A percentile compares a stretch with the other conserved stretches of the same genome.
Conservation (phyloP, 106 monocot species). For the Allium sativum region DNA sequence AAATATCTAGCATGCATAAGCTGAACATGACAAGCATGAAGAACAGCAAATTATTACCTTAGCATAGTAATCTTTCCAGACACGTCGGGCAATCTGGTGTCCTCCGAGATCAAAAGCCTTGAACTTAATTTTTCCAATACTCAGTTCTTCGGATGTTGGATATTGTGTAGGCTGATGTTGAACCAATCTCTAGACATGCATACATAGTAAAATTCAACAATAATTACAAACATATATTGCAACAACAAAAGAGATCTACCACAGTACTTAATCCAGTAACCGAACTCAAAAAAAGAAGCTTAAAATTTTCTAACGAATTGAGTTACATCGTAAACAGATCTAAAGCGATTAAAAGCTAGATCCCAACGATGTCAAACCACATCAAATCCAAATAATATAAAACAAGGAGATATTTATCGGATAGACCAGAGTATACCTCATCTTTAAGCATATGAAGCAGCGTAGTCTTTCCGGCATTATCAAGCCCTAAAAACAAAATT, state of each 20-base stretch:
- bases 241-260: no score
- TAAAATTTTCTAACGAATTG: no score
- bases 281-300: no score
- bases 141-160: constrained; percentile 60
- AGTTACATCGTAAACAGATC: no score
- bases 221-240: no score
- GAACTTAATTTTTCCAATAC: constrained; percentile 63
- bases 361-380: no score
- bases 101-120: constrained; percentile 66
- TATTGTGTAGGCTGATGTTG: constrained; percentile 68
- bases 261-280: no score
- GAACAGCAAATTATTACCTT: constrained; percentile 23
- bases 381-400: no score
- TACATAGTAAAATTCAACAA: no score
- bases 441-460: constrained; percentile 77
- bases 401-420: background rate
- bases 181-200: constrained; percentile 32
- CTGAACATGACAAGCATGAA: no score
- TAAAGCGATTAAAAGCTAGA: no score
- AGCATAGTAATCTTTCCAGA: constrained; percentile 66
- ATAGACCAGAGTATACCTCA: constrained; percentile 24
- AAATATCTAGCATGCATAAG: no score
- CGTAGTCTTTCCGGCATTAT: constrained; percentile 69
- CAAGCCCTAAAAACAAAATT: constrained; percentile 66
- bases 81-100: constrained; percentile 53